A percentile compares a stretch with the other conserved stretches of the same genome.
Evolutionary conservation across 1,284 basidiomycete genomes (phyloP).

Genomic region (Papiliotrema terrestris): DNA sequence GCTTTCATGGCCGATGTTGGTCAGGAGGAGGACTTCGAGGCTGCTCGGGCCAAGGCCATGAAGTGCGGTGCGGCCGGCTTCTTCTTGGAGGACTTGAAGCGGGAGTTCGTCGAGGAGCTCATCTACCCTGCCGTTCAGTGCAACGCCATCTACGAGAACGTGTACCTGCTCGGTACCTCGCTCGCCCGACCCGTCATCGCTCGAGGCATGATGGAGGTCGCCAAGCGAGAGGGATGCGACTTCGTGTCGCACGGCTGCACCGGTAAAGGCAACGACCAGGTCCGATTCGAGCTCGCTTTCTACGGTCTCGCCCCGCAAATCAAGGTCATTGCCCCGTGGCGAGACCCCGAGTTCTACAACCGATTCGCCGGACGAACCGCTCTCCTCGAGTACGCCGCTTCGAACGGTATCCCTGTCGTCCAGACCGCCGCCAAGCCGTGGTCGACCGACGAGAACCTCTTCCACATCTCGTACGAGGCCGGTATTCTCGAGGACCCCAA

Average conservation of each 20-base stretch:
- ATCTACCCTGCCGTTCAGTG: constrained; percentile 96
- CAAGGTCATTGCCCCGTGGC: constrained; percentile 98
- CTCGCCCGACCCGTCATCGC: constrained; percentile 98
- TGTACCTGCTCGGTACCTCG: constrained; percentile 97
- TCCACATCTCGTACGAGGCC: constrained; percentile 99
- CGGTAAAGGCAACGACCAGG: constrained; percentile 99
- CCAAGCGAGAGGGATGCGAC: constrained; percentile 87
- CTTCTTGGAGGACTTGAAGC: constrained; percentile 89
- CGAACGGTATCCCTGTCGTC: constrained; percentile 86
- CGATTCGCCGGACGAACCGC: constrained; percentile 94
- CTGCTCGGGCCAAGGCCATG: constrained; percentile 86
- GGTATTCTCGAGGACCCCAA: constrained; percentile 98
- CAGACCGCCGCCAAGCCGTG: constrained; percentile 98
- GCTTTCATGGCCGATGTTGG: constrained; percentile 99
- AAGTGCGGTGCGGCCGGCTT: constrained; percentile 93
- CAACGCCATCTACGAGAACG: constrained; percentile 98
- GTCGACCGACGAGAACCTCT: constrained; percentile 98
- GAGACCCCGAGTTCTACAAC: constrained; percentile 94
- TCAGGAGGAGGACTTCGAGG: constrained; percentile 98
- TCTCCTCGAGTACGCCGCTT: constrained; percentile 82
- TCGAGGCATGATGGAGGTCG: constrained; percentile 95
- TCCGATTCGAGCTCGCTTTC: constrained; percentile 98
- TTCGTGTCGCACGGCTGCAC: constrained; percentile 98
- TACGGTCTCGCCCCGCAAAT: constrained; percentile 98
- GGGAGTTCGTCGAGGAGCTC: constrained; percentile 93